These are phyloP conservation scores for Aquilaria malaccensis DNA, from an alignment of 345 rosid genomes.

Conservation along the genomic window DNA sequence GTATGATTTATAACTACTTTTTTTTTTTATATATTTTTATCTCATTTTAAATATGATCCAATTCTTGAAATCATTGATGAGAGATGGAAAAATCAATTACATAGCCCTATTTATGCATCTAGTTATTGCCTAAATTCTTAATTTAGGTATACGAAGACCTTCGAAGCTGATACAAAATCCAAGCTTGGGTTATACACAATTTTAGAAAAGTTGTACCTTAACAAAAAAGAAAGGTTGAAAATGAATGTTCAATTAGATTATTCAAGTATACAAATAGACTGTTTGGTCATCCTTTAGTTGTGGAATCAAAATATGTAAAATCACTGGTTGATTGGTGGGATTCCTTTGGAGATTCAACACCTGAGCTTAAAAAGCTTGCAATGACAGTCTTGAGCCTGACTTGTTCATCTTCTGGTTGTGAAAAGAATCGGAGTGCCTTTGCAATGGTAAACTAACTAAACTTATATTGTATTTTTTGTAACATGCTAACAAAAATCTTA, in stretches of 20 bases:
- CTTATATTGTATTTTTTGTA: too few relatives aligned
- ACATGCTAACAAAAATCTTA: too few relatives aligned
- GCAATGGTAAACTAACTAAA: too few relatives aligned
- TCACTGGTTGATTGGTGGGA: not conserved
- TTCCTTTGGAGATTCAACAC: not conserved
- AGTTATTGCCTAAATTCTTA: not conserved
- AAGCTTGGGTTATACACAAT: not conserved
- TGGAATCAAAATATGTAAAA: not conserved
- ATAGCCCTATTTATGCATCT: not conserved
- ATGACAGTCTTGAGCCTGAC: too few relatives aligned
- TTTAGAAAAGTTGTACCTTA: not conserved
- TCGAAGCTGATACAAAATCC: not conserved
- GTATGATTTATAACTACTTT: not conserved
- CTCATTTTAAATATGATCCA: not conserved
- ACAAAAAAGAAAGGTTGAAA: not conserved
- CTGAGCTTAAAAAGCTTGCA: too few relatives aligned
- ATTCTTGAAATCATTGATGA: not conserved
- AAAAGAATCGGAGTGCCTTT: too few relatives aligned
- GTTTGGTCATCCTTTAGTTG: too few relatives aligned
- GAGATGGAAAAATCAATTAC: not conserved
- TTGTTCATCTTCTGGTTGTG: too few relatives aligned
- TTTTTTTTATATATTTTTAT: too few relatives aligned
- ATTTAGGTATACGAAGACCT: not conserved
- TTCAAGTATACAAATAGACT: too few relatives aligned
- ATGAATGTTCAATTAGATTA: too few relatives aligned